These are phyloP conservation scores for Exsudoporus frostii DNA, from an alignment of 768 basidiomycete species.

Conservation along the genomic window DNA sequence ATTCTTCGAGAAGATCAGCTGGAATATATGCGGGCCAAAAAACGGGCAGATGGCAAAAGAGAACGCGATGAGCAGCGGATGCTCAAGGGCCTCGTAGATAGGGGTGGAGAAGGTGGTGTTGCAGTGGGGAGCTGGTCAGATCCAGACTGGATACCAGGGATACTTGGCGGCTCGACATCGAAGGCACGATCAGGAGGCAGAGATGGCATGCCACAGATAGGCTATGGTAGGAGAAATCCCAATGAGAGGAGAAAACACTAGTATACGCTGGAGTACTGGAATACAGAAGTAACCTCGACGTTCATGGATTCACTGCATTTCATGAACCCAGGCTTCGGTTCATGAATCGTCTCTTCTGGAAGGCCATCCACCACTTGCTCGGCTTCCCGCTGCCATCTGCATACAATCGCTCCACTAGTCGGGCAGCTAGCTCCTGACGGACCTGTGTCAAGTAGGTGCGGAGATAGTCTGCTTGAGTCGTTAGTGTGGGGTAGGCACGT, in stretches of 20 bases:
- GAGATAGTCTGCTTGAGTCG: conserved; percentile 63
- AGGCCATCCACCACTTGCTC: conserved; percentile 99
- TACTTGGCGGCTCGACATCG: conserved; percentile 59
- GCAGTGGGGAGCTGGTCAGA: conserved; percentile 86
- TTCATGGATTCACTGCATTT: conserved; percentile 4
- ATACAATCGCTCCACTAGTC: conserved; percentile 86
- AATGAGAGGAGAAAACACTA: conserved; percentile 67
- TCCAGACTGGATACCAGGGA: conserved; percentile 90
- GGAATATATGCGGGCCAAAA: conserved; percentile 82
- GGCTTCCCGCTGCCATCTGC: conserved; percentile 92
- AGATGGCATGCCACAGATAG: conserved; percentile 78
- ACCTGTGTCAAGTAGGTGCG: conserved; percentile 90
- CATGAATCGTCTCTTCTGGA: conserved; percentile 97
- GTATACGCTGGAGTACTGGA: conserved; percentile 16
- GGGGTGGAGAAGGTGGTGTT: conserved; percentile 47
- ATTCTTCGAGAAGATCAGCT: conserved; percentile 91
- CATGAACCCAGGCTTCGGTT: conserved; percentile 80
- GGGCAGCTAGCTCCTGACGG: conserved; percentile 85
- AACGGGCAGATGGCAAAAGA: conserved; percentile 66
- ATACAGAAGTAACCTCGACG: conserved; percentile 10
- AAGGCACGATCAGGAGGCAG: conserved; percentile 61
- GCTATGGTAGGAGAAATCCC: conserved; percentile 85
- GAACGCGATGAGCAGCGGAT: conserved; percentile 71
- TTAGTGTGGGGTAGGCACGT: conserved; percentile 2
- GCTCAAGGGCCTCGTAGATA: conserved; percentile 57